Percentiles rank a stretch among this genome's conserved stretches.
Conservation (phyloP, 2,329 filamentous ascomycete species). For the Fusarium begoniae region DNA sequence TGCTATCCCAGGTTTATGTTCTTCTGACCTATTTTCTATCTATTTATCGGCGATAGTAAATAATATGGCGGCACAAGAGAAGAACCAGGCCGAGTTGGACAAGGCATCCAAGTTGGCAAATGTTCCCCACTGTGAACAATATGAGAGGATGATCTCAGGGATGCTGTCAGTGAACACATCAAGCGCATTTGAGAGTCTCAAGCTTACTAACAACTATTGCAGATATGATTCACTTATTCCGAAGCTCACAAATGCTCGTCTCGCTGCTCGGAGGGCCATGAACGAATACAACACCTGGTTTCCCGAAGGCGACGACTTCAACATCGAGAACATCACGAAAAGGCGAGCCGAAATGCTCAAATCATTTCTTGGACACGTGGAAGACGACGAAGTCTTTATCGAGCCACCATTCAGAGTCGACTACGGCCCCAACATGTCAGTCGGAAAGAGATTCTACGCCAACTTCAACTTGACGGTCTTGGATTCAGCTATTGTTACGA, state of each 20-base stretch:
- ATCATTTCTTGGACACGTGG: conserved; percentile 54
- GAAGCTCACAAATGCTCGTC: conserved; percentile 55
- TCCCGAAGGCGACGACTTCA: conserved; percentile 46
- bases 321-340: conserved; percentile 8
- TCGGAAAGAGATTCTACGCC: conserved; percentile 67
- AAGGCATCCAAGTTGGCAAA: conserved; percentile 51
- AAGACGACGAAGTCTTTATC: conserved; percentile 60
- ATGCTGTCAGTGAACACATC: conserved; percentile 56
- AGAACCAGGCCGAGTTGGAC: conserved; percentile 16
- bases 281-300: conserved; percentile 64
- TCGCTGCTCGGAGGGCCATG: conserved; percentile 58
- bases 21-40: too few relatives aligned
- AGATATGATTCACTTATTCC: conserved; percentile 60
- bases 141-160: conserved; percentile 72
- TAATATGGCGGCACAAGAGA: conserved; percentile 20
- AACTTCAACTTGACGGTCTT: conserved; percentile 62
- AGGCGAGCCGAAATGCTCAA: conserved; percentile 50
- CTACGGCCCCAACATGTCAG: conserved; percentile 68
- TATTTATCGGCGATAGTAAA: too few relatives aligned
- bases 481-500: conserved; percentile 61
- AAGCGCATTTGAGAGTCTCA: rapidly evolving
- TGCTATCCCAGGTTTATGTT: rapidly evolving
- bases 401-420: conserved; percentile 68
- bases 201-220: rapidly evolving
- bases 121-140: conserved; percentile 67